phyloP scores from a whole-genome alignment of 1,139 yeast genomes.

The Debaryomyces singareniensis region DNA sequence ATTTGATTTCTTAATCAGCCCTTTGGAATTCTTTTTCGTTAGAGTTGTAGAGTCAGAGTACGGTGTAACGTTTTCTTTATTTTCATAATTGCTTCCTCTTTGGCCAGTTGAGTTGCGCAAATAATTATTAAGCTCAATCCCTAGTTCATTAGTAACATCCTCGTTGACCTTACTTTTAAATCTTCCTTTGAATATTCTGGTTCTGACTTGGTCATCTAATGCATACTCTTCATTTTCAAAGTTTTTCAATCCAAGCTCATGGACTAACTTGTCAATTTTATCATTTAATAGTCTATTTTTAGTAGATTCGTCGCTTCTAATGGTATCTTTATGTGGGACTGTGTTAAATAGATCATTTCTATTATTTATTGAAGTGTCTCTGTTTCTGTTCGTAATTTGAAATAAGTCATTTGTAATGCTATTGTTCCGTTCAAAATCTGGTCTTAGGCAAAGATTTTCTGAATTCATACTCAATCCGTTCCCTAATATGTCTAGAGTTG shows the following conservation, averaged over 20 bases:
- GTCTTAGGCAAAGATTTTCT: constrained; percentile 7
- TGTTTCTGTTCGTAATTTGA: constrained; percentile 30
- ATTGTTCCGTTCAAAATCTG: constrained; percentile 10
- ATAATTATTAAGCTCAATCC: constrained; percentile 15
- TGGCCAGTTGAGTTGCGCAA: constrained; percentile 10
- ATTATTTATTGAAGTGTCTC: constrained; percentile 8
- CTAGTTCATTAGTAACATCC: constrained; percentile 24
- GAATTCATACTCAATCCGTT: neutral
- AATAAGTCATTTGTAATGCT: constrained; percentile 28
- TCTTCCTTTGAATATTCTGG: constrained; percentile 37
- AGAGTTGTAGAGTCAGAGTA: constrained; percentile 24
- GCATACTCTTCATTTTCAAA: constrained; percentile 27
- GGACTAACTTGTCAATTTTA: constrained; percentile 32
- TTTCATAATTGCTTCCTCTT: constrained; percentile 10
- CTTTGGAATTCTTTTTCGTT: constrained; percentile 13
- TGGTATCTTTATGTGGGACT: constrained; percentile 10
- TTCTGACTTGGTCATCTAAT: constrained; percentile 42
- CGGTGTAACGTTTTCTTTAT: constrained; percentile 29
- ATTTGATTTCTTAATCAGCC: constrained; percentile 17
- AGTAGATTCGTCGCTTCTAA: constrained; percentile 6
- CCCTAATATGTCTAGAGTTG: too few species aligned
- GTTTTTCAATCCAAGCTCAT: constrained; percentile 15
- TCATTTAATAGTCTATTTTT: constrained; percentile 22
- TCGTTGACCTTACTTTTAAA: constrained; percentile 17
- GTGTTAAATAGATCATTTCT: constrained; percentile 6